A percentile compares a stretch with the other conserved stretches of the same genome.
These are phyloP conservation scores for Kingdonia uniflora DNA, from an alignment of 164 flowering plant genomes.

Conservation along the genomic window DNA sequence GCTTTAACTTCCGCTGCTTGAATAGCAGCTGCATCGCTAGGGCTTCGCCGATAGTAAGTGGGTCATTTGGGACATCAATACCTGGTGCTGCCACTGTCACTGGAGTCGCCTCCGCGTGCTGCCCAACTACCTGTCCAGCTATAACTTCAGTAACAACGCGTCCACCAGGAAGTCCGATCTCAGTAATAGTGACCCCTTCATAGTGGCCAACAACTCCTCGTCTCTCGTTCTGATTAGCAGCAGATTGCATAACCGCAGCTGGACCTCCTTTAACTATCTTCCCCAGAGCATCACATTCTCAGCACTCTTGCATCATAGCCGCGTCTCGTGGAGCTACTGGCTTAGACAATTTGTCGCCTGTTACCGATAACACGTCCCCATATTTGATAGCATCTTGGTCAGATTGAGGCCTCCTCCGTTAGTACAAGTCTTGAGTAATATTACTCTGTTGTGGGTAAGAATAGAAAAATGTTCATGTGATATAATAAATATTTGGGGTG, in stretches of 20 bases:
- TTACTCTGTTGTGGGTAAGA: too few relatives aligned
- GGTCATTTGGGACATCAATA: neutral
- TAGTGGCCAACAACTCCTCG: constrained; percentile 31
- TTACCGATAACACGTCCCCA: constrained; percentile 43
- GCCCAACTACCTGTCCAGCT: neutral
- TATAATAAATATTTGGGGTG: too few relatives aligned
- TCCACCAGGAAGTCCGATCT: constrained; percentile 9
- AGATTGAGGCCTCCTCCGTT: constrained; percentile 21
- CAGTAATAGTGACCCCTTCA: constrained; percentile 13
- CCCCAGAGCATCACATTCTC: constrained; percentile 30
- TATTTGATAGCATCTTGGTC: constrained; percentile 28
- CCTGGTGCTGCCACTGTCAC: neutral
- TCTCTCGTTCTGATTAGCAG: constrained; percentile 32
- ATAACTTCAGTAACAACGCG: neutral
- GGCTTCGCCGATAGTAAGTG: neutral
- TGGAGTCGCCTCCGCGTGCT: neutral
- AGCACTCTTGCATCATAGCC: constrained; percentile 40
- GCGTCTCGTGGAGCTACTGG: constrained; percentile 42
- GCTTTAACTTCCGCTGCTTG: neutral
- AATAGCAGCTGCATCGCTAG: neutral
- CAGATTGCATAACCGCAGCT: constrained; percentile 45
- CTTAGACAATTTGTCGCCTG: constrained; percentile 27
- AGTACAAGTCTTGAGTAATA: constrained; percentile 12
- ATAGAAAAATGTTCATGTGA: too few relatives aligned
- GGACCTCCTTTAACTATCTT: constrained; percentile 39